These are phyloP conservation scores for Chenopodium suecicum DNA, from an alignment of 148 eudicot genomes.

Conservation along the genomic window DNA sequence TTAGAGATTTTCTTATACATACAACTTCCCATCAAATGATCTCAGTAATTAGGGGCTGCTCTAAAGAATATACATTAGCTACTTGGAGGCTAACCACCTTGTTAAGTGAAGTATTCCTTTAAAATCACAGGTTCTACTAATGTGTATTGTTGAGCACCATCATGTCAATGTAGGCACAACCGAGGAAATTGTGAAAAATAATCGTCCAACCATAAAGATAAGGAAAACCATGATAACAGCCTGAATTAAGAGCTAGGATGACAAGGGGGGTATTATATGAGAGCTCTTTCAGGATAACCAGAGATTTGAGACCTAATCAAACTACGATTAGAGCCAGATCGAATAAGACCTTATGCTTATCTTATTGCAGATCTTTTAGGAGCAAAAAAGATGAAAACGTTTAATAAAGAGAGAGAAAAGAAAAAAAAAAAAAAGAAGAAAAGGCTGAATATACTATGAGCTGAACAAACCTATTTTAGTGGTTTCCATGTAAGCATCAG, in stretches of 20 bases:
- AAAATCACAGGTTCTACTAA: neutral
- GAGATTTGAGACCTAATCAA: neutral
- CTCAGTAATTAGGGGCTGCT: no score
- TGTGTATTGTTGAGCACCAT: neutral
- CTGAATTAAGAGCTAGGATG: neutral
- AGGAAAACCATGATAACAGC: neutral
- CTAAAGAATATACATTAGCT: no score
- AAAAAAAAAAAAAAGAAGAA: neutral
- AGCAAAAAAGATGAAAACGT: neutral
- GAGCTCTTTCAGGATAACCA: neutral
- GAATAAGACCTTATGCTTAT: conserved; percentile 1
- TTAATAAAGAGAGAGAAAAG: no score
- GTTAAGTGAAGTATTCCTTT: neutral
- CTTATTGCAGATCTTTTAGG: neutral
- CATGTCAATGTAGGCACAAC: neutral
- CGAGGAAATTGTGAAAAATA: neutral
- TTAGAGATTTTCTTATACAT: no score
- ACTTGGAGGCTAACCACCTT: no score
- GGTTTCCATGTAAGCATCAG: conserved; percentile 65
- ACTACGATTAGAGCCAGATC: neutral
- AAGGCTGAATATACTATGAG: neutral
- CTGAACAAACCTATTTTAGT: conserved; percentile 60
- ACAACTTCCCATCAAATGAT: no score
- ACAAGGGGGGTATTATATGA: neutral
- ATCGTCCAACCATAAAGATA: neutral